Conservation (phyloP, 2,329 filamentous ascomycete species). For the Apiospora koreana region DNA sequence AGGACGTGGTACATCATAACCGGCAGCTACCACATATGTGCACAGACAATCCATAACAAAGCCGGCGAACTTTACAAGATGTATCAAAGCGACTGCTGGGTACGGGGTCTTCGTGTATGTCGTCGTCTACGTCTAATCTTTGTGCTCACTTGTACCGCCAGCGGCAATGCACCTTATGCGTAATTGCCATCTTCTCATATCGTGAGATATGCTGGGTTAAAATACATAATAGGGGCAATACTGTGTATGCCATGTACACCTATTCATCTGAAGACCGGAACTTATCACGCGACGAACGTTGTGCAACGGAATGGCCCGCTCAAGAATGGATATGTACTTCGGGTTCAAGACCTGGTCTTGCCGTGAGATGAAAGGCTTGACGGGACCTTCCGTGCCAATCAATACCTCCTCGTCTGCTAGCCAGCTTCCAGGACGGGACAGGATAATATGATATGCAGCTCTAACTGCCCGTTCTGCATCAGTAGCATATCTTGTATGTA, state of each 20-base stretch:
- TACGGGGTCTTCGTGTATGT: background rate
- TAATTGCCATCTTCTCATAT: too few relatives aligned
- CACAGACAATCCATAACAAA: background rate
- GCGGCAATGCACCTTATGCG: background rate
- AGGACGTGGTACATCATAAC: background rate
- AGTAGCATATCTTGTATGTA: background rate
- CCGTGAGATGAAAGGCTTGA: background rate
- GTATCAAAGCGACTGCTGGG: background rate
- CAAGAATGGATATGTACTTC: background rate
- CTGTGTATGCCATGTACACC: background rate
- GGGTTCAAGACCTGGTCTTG: background rate
- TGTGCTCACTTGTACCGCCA: background rate
- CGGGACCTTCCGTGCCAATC: background rate
- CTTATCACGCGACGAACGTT: background rate
- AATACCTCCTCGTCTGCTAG: background rate
- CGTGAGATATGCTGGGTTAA: background rate
- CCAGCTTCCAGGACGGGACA: background rate
- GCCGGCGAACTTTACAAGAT: background rate
- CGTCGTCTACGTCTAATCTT: background rate
- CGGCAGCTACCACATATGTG: background rate
- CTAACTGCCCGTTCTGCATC: background rate
- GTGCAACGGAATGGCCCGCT: slow-evolving; percentile 1
- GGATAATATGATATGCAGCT: background rate
- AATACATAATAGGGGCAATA: background rate
- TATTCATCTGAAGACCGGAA: background rate